Base-by-base conservation (phyloP, 2,329 filamentous ascomycete genomes). In the Ophiostoma tasmaniense region DNA sequence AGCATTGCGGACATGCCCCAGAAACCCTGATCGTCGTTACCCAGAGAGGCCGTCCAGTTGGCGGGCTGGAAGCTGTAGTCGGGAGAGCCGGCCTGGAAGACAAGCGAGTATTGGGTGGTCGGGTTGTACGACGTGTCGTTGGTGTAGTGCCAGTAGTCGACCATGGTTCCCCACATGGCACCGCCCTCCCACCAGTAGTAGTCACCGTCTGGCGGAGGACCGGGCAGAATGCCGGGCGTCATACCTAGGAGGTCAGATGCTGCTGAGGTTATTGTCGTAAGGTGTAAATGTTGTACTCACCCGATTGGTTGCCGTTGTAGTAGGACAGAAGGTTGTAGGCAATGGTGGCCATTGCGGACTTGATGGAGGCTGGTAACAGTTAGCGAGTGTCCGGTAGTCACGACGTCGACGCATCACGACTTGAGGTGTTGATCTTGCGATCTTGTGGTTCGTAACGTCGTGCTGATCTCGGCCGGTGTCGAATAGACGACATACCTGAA, bases 21-120 rank as follows among this genome's bases (percentile, higher is more conserved):
- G 75, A 85, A 84, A 17, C 81, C 82, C 76, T 88, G 85, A 71
- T 88, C 86, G 72, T 88, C 86, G 73, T 88, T 88, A 66, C 84
- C 84, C 52, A 81, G 74, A 2, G 75, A 76, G 3, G 76, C 77
- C 1, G 81, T 80, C 70, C 78, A 77, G 73, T 83, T 83, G 2
- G 73, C 70, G 0, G 84, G 84, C 79, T 84, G 80, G 76, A 81
- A 86, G 62, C 66, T 68, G 73, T 86, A 78, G 52, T 77, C 73
- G 59, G 82, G 78, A 0, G 79, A 76, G 6, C 83, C 84, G 20
- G 78, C 75, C 73, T 86, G 84, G 71, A 78, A 79, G 22, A 71
- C 7, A 3, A 80, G 74, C 55, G 86, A 74, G 2, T 79, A 82
- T 71, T 82, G 75, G 10, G 76, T 79, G 8, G 81, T 76, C 17